These are phyloP conservation scores for Zanthoxylum bungeanum DNA, from an alignment of 345 rosid genomes.

Conservation along the genomic window DNA sequence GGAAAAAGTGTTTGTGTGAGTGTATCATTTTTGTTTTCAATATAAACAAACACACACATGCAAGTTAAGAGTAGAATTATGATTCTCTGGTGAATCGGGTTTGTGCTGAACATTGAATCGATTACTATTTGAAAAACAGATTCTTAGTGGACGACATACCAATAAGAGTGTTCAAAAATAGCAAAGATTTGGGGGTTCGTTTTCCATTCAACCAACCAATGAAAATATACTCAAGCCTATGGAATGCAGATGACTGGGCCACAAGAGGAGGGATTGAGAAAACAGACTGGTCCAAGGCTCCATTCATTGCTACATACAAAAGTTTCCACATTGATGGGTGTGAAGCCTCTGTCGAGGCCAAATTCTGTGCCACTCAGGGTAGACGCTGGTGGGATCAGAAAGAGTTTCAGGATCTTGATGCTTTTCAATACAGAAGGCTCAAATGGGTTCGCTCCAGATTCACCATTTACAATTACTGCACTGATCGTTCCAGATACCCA, in stretches of 20 bases:
- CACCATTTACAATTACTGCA: conserved; percentile 64
- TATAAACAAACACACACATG: not conserved
- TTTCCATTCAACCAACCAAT: conserved; percentile 84
- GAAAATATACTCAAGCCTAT: conserved; percentile 82
- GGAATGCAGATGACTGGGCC: conserved; percentile 96
- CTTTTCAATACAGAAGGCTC: conserved; percentile 46
- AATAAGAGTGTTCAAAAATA: conserved; percentile 78
- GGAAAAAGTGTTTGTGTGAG: no score
- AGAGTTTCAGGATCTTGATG: conserved; percentile 58
- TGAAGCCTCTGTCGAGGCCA: conserved; percentile 56
- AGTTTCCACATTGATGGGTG: conserved; percentile 66
- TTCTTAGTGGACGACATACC: conserved; percentile 74
- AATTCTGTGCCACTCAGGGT: conserved; percentile 73
- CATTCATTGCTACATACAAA: conserved; percentile 57
- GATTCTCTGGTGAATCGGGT: no score
- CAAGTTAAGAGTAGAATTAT: no score
- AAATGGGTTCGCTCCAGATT: conserved; percentile 50
- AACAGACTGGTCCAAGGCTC: conserved; percentile 82
- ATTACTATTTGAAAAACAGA: conserved; percentile 23
- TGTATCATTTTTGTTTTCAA: no score
- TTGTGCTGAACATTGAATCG: no score
- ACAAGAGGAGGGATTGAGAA: conserved; percentile 87
- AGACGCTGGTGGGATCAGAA: conserved; percentile 73
- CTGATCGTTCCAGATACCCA: conserved; percentile 44
- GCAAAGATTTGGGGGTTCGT: conserved; percentile 66